Base-by-base conservation (phyloP, 2,329 filamentous ascomycete species). In the Arthrinium phaeospermum region DNA sequence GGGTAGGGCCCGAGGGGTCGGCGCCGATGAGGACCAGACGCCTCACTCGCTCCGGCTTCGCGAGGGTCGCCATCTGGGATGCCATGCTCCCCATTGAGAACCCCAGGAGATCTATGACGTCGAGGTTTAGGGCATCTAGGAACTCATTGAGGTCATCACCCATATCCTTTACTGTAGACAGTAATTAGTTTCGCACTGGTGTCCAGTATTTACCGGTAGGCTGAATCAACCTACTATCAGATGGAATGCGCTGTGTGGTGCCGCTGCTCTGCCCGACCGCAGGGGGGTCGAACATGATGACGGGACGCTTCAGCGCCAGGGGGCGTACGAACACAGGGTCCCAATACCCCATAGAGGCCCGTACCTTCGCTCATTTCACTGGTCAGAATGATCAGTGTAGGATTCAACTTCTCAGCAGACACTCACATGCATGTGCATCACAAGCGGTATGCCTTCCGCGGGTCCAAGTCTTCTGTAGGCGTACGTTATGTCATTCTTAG, bases 111-210 rank as follows among this genome's bases (percentile, higher is more conserved):
- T 69, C 67, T 7, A 69, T 30, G 44, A 69, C 14, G 7, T 69
- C 67, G 13, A 69, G 67, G 13, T 27, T n/a, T 4, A 69, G 45
- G n/a, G 67, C 67, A 37, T 69, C 67, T 1, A 69, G n/a, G 16
- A 69, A 51, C 24, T 27, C 67, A n/a, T 69, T 69, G n/a, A 69
- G 45, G 45, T 69, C 67, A n/a, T 69, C 67, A 13, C 67, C 67
- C 67, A 69, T 69, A 24, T 51, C 67, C 24, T 19, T 69, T 13
- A 69, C 67, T 69, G 45, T n/a, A 30, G 5, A 10, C 27, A 34
- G 16, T 13, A 14, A 44, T 69, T 37, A 69, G 67, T 49, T 4
- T 2, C 5, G 1, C 19, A 19, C 13, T 13, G 19, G 30, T 37
- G 6, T 1, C 1, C 2, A 4, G 5, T 22, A 51, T 61, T 30